Conservation (phyloP, 257 asterid species). For the Solanum clarkiae region DNA sequence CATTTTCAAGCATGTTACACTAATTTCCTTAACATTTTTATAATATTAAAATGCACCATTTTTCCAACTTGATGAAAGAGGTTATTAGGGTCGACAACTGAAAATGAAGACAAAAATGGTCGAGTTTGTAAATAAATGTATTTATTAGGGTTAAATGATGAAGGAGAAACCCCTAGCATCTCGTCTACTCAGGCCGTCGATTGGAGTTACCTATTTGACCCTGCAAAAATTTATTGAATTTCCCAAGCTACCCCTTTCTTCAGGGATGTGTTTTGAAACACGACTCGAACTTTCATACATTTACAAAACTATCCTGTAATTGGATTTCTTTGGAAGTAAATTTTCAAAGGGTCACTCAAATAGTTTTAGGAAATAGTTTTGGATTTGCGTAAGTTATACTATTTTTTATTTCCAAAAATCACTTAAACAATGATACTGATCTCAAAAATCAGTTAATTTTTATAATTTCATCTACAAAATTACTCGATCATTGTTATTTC, state of each 20-base stretch:
- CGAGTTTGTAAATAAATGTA: neutral
- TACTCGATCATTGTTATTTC: no score
- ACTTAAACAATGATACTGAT: neutral
- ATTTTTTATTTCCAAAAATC: neutral
- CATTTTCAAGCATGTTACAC: no score
- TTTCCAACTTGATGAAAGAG: no score
- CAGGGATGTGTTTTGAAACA: neutral
- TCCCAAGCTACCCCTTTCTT: neutral
- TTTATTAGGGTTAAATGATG: neutral
- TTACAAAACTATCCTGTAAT: neutral
- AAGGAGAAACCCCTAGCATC: neutral
- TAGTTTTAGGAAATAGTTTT: no score
- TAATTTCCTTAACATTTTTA: no score
- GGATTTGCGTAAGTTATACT: no score
- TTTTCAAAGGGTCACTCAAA: neutral
- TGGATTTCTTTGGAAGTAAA: neutral
- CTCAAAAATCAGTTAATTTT: no score
- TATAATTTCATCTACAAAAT: no score
- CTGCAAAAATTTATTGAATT: neutral
- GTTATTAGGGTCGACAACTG: no score
- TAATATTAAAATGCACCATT: no score
- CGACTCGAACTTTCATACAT: neutral
- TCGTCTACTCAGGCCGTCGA: slow-evolving; percentile 12
- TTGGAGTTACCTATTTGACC: slow-evolving; percentile 27
- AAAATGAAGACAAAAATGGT: neutral